Percentiles rank a stretch among this genome's conserved stretches.
phyloP scores from a whole-genome alignment of 495 filamentous ascomycete genomes.

The Daldinia loculata region DNA sequence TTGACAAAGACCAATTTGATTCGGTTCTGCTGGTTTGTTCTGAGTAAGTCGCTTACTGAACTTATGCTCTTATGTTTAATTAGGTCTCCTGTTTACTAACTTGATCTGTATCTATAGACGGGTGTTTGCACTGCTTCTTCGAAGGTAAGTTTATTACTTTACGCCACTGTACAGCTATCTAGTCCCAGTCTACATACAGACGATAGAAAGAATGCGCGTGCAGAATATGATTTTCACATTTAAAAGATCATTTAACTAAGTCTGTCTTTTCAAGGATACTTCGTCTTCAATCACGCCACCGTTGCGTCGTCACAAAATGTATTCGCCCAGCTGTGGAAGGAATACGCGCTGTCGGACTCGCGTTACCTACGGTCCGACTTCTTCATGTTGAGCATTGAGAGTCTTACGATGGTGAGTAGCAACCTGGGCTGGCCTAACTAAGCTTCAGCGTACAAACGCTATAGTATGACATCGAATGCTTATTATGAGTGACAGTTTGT shows the following conservation, averaged over 20 bases:
- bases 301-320: constrained; percentile 55
- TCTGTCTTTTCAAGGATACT: constrained; percentile 68
- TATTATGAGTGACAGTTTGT: constrained; percentile 45
- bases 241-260: not conserved
- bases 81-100: constrained; percentile 14
- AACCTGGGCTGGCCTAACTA: not conserved
- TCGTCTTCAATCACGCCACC: constrained; percentile 68
- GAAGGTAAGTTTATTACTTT: constrained; percentile 60
- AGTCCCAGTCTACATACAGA: not conserved
- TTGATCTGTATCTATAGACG: constrained; percentile 37
- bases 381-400: constrained; percentile 86
- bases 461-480: constrained; percentile 2
- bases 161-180: not conserved
- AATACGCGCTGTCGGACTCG: constrained; percentile 85
- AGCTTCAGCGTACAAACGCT: not conserved
- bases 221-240: not conserved
- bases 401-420: constrained; percentile 74
- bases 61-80: constrained; percentile 38
- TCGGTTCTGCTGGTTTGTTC: constrained; percentile 67
- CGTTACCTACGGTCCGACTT: constrained; percentile 80
- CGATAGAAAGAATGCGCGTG: not conserved
- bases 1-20: constrained; percentile 54
- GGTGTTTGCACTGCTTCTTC: constrained; percentile 80
- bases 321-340: constrained; percentile 87
- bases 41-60: constrained; percentile 59